These are phyloP conservation scores for Paramecium tetraurelia DNA, from an alignment of 73 alveolate species.

Conservation along the genomic window DNA sequence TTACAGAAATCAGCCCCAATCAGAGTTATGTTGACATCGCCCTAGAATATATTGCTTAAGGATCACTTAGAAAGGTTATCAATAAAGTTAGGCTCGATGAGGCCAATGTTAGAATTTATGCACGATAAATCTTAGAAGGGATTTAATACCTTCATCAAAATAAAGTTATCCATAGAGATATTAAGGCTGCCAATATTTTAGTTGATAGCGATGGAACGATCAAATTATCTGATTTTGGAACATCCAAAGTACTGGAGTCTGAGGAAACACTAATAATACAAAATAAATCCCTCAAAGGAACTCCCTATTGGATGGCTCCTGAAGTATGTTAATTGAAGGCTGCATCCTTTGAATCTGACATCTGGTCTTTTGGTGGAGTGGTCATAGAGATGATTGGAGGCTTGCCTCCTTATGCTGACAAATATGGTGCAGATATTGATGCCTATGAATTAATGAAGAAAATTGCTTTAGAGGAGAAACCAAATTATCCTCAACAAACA, in stretches of 20 bases:
- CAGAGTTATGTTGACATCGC: slow-evolving; percentile 57
- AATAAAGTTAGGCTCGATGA: slow-evolving; percentile 71
- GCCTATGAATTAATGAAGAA: not conserved
- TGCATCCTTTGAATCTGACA: slow-evolving; percentile 63
- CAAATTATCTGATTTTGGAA: slow-evolving; percentile 69
- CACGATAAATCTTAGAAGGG: slow-evolving; percentile 55
- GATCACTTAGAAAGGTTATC: slow-evolving; percentile 63
- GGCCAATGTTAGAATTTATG: slow-evolving; percentile 39
- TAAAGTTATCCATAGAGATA: slow-evolving; percentile 63
- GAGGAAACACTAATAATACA: not conserved
- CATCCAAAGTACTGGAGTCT: slow-evolving; percentile 34
- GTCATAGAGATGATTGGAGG: slow-evolving; percentile 79
- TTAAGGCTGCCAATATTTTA: slow-evolving; percentile 64
- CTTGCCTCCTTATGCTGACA: slow-evolving; percentile 73
- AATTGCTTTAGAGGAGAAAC: not conserved
- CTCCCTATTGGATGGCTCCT: slow-evolving; percentile 65
- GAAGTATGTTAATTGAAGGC: slow-evolving; percentile 31
- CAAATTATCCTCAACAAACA: not conserved
- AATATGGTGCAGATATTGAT: not conserved
- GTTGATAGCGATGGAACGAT: slow-evolving; percentile 59
- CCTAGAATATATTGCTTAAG: slow-evolving; percentile 65
- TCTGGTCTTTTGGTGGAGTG: slow-evolving; percentile 84
- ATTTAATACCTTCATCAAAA: slow-evolving; percentile 56
- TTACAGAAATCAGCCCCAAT: slow-evolving; percentile 63
- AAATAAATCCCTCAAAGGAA: not conserved